phyloP scores from a whole-genome alignment of 2,329 filamentous ascomycete genomes.

The Colletotrichum liaoningense region DNA sequence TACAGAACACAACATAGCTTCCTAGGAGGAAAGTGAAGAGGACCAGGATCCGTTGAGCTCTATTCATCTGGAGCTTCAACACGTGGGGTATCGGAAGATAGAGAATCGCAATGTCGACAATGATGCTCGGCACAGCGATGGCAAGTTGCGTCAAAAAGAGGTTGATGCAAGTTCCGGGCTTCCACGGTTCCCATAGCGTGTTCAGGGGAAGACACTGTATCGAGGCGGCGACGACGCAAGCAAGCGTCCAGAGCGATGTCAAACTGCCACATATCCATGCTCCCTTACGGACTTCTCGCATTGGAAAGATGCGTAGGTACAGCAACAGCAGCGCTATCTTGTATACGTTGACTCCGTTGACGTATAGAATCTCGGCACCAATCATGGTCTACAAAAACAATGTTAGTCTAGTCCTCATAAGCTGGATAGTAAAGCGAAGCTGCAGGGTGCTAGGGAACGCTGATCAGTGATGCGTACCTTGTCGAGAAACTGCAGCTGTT shows the following conservation, averaged over 20 bases:
- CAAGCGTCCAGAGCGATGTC: constrained; percentile 20
- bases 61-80: constrained; percentile 29
- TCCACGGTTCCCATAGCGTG: constrained; percentile 33
- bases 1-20: constrained; percentile 30
- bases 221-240: constrained; percentile 28
- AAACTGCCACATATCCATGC: constrained; percentile 28
- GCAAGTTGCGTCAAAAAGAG: constrained; percentile 27
- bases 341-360: constrained; percentile 34
- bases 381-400: constrained; percentile 13
- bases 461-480: background rate
- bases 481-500: constrained; percentile 29
- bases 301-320: constrained; percentile 55
- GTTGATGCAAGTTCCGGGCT: constrained; percentile 27
- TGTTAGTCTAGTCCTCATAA: background rate
- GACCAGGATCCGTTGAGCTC: constrained; percentile 17
- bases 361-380: constrained; percentile 30
- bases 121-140: constrained; percentile 28
- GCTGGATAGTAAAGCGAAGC: too few relatives aligned
- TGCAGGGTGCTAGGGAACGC: background rate
- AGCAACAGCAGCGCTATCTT: constrained; percentile 55
- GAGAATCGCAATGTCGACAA: constrained; percentile 30
- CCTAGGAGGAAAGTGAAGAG: constrained; percentile 29
- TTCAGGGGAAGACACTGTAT: constrained; percentile 20
- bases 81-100: constrained; percentile 31
- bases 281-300: constrained; percentile 40